Conservation (phyloP, 2,329 filamentous ascomycete genomes). For the Monilinia polystroma region DNA sequence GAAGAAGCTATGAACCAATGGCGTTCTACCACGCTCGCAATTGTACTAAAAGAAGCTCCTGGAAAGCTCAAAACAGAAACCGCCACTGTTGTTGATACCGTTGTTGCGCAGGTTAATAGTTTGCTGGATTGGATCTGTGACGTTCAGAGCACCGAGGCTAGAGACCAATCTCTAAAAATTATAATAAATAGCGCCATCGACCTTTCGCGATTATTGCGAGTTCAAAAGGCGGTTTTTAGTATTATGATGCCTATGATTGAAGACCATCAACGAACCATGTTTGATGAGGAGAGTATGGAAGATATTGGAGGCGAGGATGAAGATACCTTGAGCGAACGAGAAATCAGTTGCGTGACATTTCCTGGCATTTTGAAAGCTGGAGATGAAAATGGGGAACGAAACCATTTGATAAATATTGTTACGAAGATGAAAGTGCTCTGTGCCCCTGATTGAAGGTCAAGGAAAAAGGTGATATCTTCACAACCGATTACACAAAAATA, state of each 20-base stretch:
- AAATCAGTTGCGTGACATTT: conserved; percentile 62
- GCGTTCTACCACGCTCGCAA: conserved; percentile 62
- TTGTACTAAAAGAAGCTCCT: conserved; percentile 55
- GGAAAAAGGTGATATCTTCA: background rate
- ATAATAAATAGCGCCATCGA: conserved; percentile 55
- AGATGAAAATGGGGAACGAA: conserved; percentile 61
- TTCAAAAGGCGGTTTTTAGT: conserved; percentile 58
- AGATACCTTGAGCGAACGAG: conserved; percentile 50
- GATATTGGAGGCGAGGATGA: conserved; percentile 63
- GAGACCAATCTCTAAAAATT: conserved; percentile 54
- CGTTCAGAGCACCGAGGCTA: conserved; percentile 40
- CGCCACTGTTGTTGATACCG: conserved; percentile 43
- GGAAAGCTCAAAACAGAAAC: conserved; percentile 50
- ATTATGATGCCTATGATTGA: conserved; percentile 54
- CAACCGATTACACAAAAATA: background rate
- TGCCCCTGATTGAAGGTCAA: conserved; percentile 34
- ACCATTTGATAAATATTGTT: conserved; percentile 62
- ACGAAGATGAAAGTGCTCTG: conserved; percentile 66
- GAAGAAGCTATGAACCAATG: conserved; percentile 61
- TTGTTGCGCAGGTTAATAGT: conserved; percentile 50
- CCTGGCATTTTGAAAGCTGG: conserved; percentile 64
- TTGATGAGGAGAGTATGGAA: conserved; percentile 62
- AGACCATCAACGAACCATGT: conserved; percentile 54
- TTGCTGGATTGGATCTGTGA: conserved; percentile 51
- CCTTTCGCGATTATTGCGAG: conserved; percentile 54